Base-by-base conservation (phyloP, 2,329 filamentous ascomycete species). In the Penicillium sp. region DNA sequence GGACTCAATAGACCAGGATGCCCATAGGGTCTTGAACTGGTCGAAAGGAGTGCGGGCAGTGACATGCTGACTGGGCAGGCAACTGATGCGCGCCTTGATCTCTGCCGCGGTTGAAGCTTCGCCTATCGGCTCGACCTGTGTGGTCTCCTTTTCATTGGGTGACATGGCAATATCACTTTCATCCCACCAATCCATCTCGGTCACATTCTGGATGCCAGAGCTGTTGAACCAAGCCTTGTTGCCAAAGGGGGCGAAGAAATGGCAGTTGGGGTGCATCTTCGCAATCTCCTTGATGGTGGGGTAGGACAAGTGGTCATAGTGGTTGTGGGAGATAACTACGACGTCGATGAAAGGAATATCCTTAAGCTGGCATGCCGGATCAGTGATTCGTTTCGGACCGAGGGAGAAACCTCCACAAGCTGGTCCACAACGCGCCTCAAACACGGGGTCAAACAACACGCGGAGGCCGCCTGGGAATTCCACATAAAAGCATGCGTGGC, bases 151-250 rank as follows among this genome's bases (percentile, higher is more conserved):
- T 50, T 60, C 57, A 9, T 62, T 60, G 6, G 71, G 65, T 12
- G 79, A 76, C 22, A 95, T 71, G 0, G 75, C 82, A n/a, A 95
- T 69, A 40, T 92, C 84, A 5, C 83, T 79, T 55, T 88, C 85
- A 59, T 95, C 85, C 92, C 92, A 96, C 92, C 92, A 96, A 71
- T 97, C 92, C 62, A 96, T 70, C 72, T 96, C 91, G 0, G 89
- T 95, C 36, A 92, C 85, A 51, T 89, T 88, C 1, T 79, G 56
- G 46, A 95, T 81, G 1, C 88, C 89, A 22, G 77, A 77, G 3
- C 77, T 73, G 39, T 77, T 75, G 68, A 97, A 95, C 91, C 91
- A 96, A 40, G 80, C 75, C 69, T 87, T 88, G 49, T 95, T 82
- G 2, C 89, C 89, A 3, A 95, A 71, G 0, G 89, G 89, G 18